Base-by-base conservation (phyloP, 331 rosid species). In the Quercus tomentella region DNA sequence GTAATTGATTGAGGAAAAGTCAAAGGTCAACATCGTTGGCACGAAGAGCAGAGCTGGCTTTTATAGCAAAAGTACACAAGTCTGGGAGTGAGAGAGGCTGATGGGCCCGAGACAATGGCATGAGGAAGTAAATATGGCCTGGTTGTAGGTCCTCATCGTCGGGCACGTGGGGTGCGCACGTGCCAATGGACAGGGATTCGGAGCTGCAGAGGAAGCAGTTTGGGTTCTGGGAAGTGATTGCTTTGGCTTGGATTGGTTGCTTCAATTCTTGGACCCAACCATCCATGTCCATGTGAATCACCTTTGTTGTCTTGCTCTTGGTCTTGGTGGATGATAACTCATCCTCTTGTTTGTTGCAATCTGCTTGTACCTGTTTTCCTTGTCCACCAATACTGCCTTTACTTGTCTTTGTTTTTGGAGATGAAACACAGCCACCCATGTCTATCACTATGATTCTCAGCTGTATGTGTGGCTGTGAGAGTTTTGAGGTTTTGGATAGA, bases 61-160 rank as follows among this genome's bases (percentile, higher is more conserved):
- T 90, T 80, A 92, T 89, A 56, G 94, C 98, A 16, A 89, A 87
- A 66, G 87, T 81, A 25, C 97, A 90, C 73, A 94, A 84, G 25
- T 83, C 86, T 5, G 82, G 83, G 22, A 94, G 93, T 0, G 94
- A 87, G 2, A 88, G 80, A 0, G 88, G 88, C 3, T 52, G 22
- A 25, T 77, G 18, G 7, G 91, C 75, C 17, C 66, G 72, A 60
- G 94, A 87, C 67, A 77, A 72, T 1, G 97, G 97, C 67, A 94
- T 66, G 17, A 94, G 86, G 81, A 92, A 90, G 86, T 94, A 94
- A 63, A 94, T 88, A 82, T 91, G 88, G 3, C 94, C 97, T 1
- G 84, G 85, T 18, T 77, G 80, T 22, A 92, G 90, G 54, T 81
- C 81, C 33, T 90, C 98, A 0, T 85, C 87, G 15, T 72, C 77